Percentiles rank a stretch among this genome's conserved stretches.
These are phyloP conservation scores for Ceratobasidium sp. DNA, from an alignment of 1,284 basidiomycete species.

Conservation along the genomic window DNA sequence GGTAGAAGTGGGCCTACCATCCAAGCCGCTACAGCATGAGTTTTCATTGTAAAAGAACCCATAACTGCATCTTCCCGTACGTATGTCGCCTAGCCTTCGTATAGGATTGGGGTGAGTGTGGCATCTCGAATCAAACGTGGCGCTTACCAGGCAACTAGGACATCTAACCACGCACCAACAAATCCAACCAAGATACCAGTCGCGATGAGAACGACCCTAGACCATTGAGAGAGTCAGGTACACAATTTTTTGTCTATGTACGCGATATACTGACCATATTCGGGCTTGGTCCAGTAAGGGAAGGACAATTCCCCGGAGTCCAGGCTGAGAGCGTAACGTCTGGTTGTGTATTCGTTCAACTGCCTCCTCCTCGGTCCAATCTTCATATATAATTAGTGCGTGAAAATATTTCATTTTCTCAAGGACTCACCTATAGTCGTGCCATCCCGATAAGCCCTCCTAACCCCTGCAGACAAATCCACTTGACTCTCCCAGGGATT, in stretches of 20 bases:
- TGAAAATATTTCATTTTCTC: not conserved
- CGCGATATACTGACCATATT: conserved; percentile 64
- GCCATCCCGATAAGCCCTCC: conserved; percentile 39
- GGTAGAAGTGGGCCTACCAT: conserved; percentile 61
- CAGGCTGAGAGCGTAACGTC: conserved; percentile 58
- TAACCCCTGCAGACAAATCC: conserved; percentile 1
- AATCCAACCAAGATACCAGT: conserved; percentile 72
- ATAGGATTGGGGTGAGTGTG: not conserved
- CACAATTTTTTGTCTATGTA: not conserved
- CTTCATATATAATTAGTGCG: conserved; percentile 46
- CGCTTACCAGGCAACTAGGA: conserved; percentile 70
- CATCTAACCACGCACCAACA: conserved; percentile 73
- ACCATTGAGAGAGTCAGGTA: not conserved
- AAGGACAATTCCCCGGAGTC: conserved; percentile 60
- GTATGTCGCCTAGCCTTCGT: conserved; percentile 68
- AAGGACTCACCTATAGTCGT: conserved; percentile 42
- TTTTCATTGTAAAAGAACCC: conserved; percentile 77
- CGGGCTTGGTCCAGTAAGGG: conserved; percentile 64
- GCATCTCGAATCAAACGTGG: conserved; percentile 45
- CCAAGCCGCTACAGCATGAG: conserved; percentile 73
- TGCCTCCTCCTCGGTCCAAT: conserved; percentile 74
- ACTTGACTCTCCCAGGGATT: conserved; percentile 38
- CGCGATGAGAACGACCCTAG: conserved; percentile 54
- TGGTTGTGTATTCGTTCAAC: conserved; percentile 65
- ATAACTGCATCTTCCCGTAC: conserved; percentile 70